A percentile compares a stretch with the other conserved stretches of the same genome.
phyloP scores from a whole-genome alignment of 75 land plant species.

The Pinus tabuliformis region DNA sequence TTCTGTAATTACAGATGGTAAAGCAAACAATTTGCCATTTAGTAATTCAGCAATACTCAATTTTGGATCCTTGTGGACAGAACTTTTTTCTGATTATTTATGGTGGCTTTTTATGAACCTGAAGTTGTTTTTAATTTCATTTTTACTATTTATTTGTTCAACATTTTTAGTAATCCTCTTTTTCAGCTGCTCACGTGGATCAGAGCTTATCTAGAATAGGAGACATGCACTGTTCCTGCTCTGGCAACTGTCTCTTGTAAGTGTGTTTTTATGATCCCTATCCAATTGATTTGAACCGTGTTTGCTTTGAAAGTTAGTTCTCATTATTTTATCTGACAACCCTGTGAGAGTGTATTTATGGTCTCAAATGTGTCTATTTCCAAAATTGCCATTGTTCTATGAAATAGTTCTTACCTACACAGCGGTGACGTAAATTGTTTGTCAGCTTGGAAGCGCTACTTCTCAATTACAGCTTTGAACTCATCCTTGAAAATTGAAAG shows the following conservation, averaged over 20 bases:
- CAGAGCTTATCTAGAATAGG: constrained; percentile 18
- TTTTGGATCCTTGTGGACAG: not conserved
- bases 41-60: not conserved
- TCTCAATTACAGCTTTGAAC: too few relatives aligned
- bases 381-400: too few relatives aligned
- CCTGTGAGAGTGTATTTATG: too few relatives aligned
- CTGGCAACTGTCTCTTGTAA: constrained; percentile 14
- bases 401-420: too few relatives aligned
- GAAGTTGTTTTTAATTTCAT: not conserved
- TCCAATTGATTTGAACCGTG: too few relatives aligned
- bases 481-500: too few relatives aligned
- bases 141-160: not conserved
- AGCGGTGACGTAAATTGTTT: too few relatives aligned
- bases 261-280: not conserved
- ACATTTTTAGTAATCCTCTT: not conserved
- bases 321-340: too few relatives aligned
- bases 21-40: not conserved
- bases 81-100: not conserved
- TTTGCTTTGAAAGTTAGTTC: too few relatives aligned
- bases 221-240: constrained; percentile 19
- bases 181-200: constrained; percentile 23
- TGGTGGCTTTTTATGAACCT: not conserved
- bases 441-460: too few relatives aligned
- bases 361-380: too few relatives aligned
- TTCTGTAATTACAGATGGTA: constrained; percentile 14